Evolutionary conservation across 2,329 filamentous ascomycete species (phyloP), one percentile per base, ranked within the genome.

Genomic region (Torrubiellomyces zombiae): DNA sequence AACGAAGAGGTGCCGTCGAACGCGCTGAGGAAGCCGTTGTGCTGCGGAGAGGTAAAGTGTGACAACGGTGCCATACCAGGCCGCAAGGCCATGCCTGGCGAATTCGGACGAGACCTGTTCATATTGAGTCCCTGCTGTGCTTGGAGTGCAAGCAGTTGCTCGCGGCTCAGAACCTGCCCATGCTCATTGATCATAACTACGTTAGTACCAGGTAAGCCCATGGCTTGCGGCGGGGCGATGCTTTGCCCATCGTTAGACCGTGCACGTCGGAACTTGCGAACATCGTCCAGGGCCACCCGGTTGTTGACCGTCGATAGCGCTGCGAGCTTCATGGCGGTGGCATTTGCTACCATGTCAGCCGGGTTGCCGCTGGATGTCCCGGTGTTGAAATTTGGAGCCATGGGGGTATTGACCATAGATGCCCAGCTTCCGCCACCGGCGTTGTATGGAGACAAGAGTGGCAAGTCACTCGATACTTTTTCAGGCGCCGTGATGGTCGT

Each of bases 261-360:
- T 36, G 83, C 73, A 31, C 86, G 79, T 35, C 89, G 81, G 53
- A 89, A 95, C 55, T 95, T 95, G 44, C 85, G 81, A 33, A 91
- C 86, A 48, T 98, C 89, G 42, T 98, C 89, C 30, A 98, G 63
- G 26, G 89, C 85, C 42, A 98, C 93, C 20, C 89, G 79, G 51
- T 95, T 98, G 59, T 95, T 98, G 24, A 98, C 89, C 3, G 89
- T 98, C 5, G 86, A 95, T 22, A 98, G 62, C 11, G 89, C 89
- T 22, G 89, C 89, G 25, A 98, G 67, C 52, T 98, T 98, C 89
- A 98, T 98, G 13, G 89, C 89, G 10, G 89, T 95, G 14, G 89
- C 89, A 46, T 95, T 98, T 30, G 89, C 89, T 29, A 98, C 78
- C 86, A 95, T 95, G 44, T 98, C 89, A 10, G 83, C 85, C 48